These are phyloP conservation scores for Lichtheimia corymbifera DNA, from an alignment of 371 early-diverging fungal species.

Conservation along the genomic window DNA sequence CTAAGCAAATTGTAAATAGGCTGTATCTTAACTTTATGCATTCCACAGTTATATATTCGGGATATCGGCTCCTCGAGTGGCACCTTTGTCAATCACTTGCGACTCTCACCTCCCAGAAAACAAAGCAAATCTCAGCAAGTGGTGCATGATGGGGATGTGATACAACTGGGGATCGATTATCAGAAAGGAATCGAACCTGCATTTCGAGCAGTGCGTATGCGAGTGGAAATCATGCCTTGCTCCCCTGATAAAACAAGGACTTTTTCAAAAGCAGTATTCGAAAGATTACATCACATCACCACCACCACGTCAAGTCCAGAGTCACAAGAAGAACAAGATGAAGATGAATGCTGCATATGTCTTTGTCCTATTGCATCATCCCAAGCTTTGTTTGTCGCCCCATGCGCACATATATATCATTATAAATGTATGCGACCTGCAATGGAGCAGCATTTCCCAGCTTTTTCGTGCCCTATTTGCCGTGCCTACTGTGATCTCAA, in stretches of 20 bases:
- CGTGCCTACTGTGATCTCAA: slow-evolving; percentile 92
- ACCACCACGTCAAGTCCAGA: neutral
- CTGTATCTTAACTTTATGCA: neutral
- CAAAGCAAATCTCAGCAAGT: slow-evolving; percentile 68
- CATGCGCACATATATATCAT: slow-evolving; percentile 96
- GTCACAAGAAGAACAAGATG: slow-evolving; percentile 7
- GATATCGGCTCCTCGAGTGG: slow-evolving; percentile 88
- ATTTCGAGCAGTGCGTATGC: slow-evolving; percentile 79
- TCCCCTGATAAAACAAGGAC: slow-evolving; percentile 17
- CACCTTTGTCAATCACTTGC: slow-evolving; percentile 86
- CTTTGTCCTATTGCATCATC: slow-evolving; percentile 86
- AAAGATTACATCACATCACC: neutral
- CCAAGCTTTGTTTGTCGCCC: slow-evolving; percentile 94
- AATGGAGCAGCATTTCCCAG: slow-evolving; percentile 63
- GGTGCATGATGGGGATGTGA: slow-evolving; percentile 79
- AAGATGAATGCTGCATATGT: slow-evolving; percentile 95
- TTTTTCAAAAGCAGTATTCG: neutral
- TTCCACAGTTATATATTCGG: slow-evolving; percentile 66
- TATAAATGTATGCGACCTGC: slow-evolving; percentile 86
- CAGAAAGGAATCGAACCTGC: slow-evolving; percentile 81
- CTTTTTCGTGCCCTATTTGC: slow-evolving; percentile 93
- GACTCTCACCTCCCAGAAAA: slow-evolving; percentile 72
- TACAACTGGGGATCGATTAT: slow-evolving; percentile 90
- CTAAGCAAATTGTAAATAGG: neutral
- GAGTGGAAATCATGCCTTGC: slow-evolving; percentile 59